A percentile compares a stretch with the other conserved stretches of the same genome.
Evolutionary conservation across 805 yeast species (phyloP).

Genomic region (Schwanniomyces vanrijiae): DNA sequence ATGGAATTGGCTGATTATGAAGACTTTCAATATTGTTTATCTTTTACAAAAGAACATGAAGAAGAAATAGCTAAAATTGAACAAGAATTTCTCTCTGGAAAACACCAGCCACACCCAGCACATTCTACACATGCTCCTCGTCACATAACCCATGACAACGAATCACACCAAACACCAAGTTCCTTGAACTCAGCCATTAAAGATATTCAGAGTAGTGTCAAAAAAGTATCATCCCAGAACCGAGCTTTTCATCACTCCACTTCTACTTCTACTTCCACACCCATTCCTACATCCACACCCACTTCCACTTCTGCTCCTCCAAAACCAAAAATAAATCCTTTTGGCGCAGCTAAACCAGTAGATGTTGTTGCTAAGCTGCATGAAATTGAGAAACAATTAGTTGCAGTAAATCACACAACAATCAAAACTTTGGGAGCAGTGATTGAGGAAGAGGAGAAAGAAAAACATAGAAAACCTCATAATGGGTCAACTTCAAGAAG

Average conservation of each 20-base stretch:
- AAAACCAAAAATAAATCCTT: constrained; percentile 60
- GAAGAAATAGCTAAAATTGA: constrained; percentile 30
- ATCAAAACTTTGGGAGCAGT: constrained; percentile 25
- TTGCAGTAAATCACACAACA: constrained; percentile 32
- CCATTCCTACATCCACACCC: not conserved
- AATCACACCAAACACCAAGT: not conserved
- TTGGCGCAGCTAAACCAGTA: constrained; percentile 85
- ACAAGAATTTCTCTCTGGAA: constrained; percentile 25
- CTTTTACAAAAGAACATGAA: constrained; percentile 37
- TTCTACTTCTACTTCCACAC: constrained; percentile 1
- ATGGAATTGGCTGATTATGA: constrained; percentile 40
- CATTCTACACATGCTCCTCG: constrained; percentile 6
- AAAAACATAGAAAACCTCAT: constrained; percentile 4
- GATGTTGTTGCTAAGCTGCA: constrained; percentile 65
- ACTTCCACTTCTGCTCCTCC: constrained; percentile 15
- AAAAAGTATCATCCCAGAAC: not conserved
- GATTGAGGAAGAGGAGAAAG: constrained; percentile 6
- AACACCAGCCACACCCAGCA: constrained; percentile 8
- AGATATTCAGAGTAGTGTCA: not conserved
- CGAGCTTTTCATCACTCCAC: not conserved
- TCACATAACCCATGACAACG: not conserved
- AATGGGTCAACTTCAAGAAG: constrained; percentile 9
- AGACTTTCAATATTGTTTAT: constrained; percentile 41
- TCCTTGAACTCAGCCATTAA: not conserved
- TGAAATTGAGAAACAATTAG: constrained; percentile 53